These are phyloP conservation scores for Aspergillus quadricinctus DNA, from an alignment of 2,329 filamentous ascomycete species.

Conservation along the genomic window DNA sequence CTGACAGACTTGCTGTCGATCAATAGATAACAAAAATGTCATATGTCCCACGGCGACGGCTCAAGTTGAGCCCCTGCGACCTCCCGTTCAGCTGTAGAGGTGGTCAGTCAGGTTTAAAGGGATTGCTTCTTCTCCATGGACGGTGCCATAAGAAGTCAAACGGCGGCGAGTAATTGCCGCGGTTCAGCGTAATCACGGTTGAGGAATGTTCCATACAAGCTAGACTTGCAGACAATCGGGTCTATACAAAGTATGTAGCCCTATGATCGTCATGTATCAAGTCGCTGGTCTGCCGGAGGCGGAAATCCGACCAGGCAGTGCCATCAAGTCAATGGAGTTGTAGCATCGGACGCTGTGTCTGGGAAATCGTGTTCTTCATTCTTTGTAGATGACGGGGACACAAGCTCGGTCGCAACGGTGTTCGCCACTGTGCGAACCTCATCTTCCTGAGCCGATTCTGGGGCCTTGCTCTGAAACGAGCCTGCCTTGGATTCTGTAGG, in stretches of 20 bases:
- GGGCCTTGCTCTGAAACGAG: conserved; percentile 14
- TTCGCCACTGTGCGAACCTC: conserved; percentile 17
- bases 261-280: not conserved
- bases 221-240: not conserved
- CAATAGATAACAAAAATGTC: not conserved
- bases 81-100: not conserved
- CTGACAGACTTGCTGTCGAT: not conserved
- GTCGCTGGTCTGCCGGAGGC: not conserved
- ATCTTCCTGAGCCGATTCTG: conserved; percentile 14
- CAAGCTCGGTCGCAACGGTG: conserved; percentile 25
- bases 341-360: conserved; percentile 23
- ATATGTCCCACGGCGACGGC: not conserved
- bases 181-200: not conserved
- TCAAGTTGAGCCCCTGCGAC: not conserved
- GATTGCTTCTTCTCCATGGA: not conserved
- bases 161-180: not conserved
- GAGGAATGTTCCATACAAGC: not conserved
- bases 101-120: not conserved
- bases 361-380: conserved; percentile 17
- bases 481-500: conserved; percentile 30
- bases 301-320: not conserved
- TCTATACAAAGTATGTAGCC: not conserved
- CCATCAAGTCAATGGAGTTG: conserved; percentile 15
- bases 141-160: not conserved
- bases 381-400: conserved; percentile 12